Conservation (phyloP, 2,329 filamentous ascomycete genomes). For the Cadophora gregata region DNA sequence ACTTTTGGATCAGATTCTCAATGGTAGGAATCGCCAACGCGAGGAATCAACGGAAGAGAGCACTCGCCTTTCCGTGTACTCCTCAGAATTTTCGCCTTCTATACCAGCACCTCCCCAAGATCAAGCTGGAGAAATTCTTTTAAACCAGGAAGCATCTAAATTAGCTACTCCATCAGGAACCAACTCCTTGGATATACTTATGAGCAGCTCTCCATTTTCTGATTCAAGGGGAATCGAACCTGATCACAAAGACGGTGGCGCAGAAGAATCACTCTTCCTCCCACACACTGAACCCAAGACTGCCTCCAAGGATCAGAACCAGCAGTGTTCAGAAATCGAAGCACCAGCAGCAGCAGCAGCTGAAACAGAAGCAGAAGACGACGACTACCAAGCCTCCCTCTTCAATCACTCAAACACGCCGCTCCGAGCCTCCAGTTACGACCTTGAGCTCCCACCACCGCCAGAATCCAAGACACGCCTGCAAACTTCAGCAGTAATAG, state of each 20-base stretch:
- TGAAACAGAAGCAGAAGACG: background rate
- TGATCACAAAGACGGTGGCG: too few species aligned
- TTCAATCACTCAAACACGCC: background rate
- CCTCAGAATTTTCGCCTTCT: background rate
- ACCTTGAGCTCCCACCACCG: background rate
- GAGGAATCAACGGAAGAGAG: background rate
- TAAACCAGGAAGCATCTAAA: background rate
- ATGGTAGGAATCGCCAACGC: background rate
- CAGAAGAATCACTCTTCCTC: background rate
- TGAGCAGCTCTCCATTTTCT: background rate
- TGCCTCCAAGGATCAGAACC: too few species aligned
- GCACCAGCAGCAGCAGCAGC: background rate
- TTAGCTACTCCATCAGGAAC: background rate
- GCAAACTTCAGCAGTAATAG: too few species aligned
- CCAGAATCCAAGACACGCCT: background rate
- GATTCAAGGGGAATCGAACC: background rate
- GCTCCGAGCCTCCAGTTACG: background rate
- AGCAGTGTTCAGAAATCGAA: too few species aligned
- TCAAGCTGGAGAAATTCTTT: too few species aligned
- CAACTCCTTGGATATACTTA: background rate
- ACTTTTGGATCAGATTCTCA: background rate
- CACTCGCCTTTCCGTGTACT: too few species aligned
- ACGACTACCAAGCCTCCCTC: background rate
- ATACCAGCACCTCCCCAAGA: background rate
- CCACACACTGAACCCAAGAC: background rate